Base-by-base conservation (phyloP, 2,329 filamentous ascomycete genomes). In the Nannizzia gypsea region DNA sequence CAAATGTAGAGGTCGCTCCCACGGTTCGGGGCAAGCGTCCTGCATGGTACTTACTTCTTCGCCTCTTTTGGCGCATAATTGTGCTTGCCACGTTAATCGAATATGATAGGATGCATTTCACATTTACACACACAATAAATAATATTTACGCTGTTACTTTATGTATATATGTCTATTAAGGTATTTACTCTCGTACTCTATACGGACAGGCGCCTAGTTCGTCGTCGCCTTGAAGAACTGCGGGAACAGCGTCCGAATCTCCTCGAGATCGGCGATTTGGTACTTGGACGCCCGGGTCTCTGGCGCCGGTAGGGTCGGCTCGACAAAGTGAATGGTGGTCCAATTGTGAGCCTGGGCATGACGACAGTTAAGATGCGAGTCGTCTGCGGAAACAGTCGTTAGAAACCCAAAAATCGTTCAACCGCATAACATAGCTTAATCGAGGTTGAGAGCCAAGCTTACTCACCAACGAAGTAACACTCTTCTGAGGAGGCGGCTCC, bases 391-490 rank as follows among this genome's bases (percentile, higher is more conserved):
- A 17, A 20, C 6, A 46, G n/a, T 17, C 17, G 42, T 52, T n/a
- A 15, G 59, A 13, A 11, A 55, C 42, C 9, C 46, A 26, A 52
- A n/a, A 59, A 50, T 20, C 55, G 28, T 34, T 6, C 31, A 34
- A 34, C 31, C 31, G 3, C 31, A 3, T 11, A 11, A 11, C 31
- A 34, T 6, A 34, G 31, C 31, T 8, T 34, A 34, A 59, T 48
- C 15, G 26, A 24, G 13, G 13, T 11, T 58, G 1, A 34, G 46
- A 28, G 42, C 17, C 22, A 34, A 11, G 8, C 6, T 3, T n/a
- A 78, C 88, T 69, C 77, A 93, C 90, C 90, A 66, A 99, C 90
- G 72, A 96, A 99, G 70, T 87, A 99, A 73, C 92, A 97, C 62
- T 90, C 81, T 48, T 86, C 80, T 9, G 78, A 76, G 38, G 82